Percentiles rank a stretch among this genome's conserved stretches.
phyloP scores from a whole-genome alignment of 345 rosid genomes.

The Euphorbia pulcherrima region DNA sequence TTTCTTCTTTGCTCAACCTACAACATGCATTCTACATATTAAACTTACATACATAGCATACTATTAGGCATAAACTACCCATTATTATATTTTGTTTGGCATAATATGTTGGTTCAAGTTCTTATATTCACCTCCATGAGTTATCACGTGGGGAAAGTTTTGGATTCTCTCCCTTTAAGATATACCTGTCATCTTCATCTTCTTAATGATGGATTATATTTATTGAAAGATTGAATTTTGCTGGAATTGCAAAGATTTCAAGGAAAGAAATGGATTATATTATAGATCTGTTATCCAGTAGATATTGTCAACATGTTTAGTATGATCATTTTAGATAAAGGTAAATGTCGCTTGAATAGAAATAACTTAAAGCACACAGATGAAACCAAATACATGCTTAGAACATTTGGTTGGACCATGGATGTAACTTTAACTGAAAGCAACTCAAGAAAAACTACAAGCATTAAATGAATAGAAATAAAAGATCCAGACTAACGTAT shows the following conservation, averaged over 20 bases:
- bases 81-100: not conserved
- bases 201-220: not conserved
- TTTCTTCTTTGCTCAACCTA: constrained; percentile 94
- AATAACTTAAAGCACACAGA: not conserved
- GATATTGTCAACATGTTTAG: not conserved
- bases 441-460: not conserved
- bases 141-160: not conserved
- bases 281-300: not conserved
- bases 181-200: not conserved
- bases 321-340: not conserved
- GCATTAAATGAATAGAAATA: not conserved
- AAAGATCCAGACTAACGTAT: not conserved
- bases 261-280: not conserved
- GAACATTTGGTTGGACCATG: not conserved
- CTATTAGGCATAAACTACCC: not conserved
- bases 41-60: not conserved
- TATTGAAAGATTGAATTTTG: not conserved
- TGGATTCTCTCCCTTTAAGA: not conserved
- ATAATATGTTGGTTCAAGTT: not conserved
- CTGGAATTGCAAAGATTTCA: not conserved
- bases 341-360: not conserved
- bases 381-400: not conserved
- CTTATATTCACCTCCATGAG: not conserved
- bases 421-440: not conserved
- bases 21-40: constrained; percentile 12